phyloP scores from a whole-genome alignment of 2,329 filamentous ascomycete species.

The Biscogniauxia sp. region DNA sequence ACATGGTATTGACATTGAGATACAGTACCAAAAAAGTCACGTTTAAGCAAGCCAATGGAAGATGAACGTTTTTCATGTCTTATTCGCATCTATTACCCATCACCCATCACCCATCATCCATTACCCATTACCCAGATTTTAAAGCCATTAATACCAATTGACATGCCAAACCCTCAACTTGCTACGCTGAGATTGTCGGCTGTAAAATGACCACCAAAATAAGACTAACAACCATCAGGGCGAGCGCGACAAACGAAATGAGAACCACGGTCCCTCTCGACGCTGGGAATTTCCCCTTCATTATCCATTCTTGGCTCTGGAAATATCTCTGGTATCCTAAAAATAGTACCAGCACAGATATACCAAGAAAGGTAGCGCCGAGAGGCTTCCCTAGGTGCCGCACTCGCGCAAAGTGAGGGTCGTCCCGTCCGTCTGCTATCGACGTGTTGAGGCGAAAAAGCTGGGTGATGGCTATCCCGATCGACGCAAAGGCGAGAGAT shows the following conservation, averaged over 20 bases:
- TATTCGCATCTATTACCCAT: too few species aligned
- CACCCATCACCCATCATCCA: too few species aligned
- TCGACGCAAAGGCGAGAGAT: conserved; percentile 76
- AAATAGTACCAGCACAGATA: conserved; percentile 71
- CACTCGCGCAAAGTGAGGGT: conserved; percentile 43
- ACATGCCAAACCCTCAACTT: too few species aligned
- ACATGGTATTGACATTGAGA: too few species aligned
- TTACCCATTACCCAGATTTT: too few species aligned
- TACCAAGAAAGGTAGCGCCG: conserved; percentile 72
- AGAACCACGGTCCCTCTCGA: conserved; percentile 72
- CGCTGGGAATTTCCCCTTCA: conserved; percentile 76
- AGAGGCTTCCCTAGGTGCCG: conserved; percentile 69
- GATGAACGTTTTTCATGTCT: too few species aligned
- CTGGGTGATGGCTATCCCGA: conserved; percentile 81
- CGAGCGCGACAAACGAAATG: conserved; percentile 63
- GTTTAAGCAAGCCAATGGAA: too few species aligned
- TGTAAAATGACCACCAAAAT: conserved; percentile 59
- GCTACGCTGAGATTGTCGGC: conserved; percentile 16
- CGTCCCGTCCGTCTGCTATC: conserved; percentile 39
- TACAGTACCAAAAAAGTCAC: too few species aligned
- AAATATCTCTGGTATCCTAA: conserved; percentile 79
- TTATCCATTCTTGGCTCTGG: conserved; percentile 75
- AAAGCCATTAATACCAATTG: too few species aligned
- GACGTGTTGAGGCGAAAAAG: conserved; percentile 79
- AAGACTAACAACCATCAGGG: conserved; percentile 59